A percentile compares a stretch with the other conserved stretches of the same genome.
Evolutionary conservation across 768 basidiomycete species (phyloP).

Genomic region (Tricholoma bakamatsutake): DNA sequence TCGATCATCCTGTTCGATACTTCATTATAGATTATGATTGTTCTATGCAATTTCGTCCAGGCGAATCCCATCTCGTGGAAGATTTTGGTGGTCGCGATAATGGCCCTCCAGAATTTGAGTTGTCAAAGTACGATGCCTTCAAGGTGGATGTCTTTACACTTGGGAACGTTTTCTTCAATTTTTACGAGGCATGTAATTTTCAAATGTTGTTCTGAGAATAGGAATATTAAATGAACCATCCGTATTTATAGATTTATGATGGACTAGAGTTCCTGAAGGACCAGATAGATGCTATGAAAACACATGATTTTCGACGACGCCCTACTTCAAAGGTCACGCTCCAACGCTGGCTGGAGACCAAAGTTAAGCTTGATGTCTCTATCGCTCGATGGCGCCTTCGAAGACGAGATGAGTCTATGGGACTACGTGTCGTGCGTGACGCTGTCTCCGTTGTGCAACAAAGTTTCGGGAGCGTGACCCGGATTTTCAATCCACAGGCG

Average conservation of each 20-base stretch:
- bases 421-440: slow-evolving; percentile 1
- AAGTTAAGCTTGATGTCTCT: background rate
- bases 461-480: background rate
- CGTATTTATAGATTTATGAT: slow-evolving; percentile 15
- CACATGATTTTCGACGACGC: slow-evolving; percentile 15
- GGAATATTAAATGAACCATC: background rate
- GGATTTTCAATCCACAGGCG: background rate
- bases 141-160: no score
- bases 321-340: slow-evolving; percentile 20
- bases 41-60: slow-evolving; percentile 16
- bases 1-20: slow-evolving; percentile 32
- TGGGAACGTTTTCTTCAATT: slow-evolving; percentile 6
- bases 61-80: slow-evolving; percentile 7
- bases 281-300: slow-evolving; percentile 22
- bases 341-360: slow-evolving; percentile 15
- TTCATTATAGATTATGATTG: slow-evolving; percentile 32
- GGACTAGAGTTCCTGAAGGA: slow-evolving; percentile 21
- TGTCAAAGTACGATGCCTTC: slow-evolving; percentile 2
- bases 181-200: slow-evolving; percentile 16
- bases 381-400: slow-evolving; percentile 9
- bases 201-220: no score
- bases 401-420: slow-evolving; percentile 1
- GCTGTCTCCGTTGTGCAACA: background rate
- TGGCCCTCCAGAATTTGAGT: slow-evolving; percentile 5
- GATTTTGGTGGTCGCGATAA: slow-evolving; percentile 7